A percentile compares a stretch with the other conserved stretches of the same genome.
These are phyloP conservation scores for Nakazawaea ishiwadae DNA, from an alignment of 805 yeast genomes.

Conservation along the genomic window DNA sequence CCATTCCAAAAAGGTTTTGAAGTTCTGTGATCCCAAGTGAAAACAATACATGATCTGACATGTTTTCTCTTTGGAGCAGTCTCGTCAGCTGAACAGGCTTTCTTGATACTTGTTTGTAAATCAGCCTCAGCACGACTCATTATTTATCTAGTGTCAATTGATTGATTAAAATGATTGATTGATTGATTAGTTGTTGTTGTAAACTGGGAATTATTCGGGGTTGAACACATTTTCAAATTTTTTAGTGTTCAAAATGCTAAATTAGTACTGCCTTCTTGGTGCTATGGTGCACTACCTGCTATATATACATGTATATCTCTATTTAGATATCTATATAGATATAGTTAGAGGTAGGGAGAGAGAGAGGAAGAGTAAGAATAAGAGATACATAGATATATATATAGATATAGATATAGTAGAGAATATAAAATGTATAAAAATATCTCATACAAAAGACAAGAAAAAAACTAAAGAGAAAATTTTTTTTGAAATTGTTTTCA, in stretches of 20 bases:
- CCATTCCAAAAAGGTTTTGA: conserved; percentile 83
- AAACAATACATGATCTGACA: conserved; percentile 91
- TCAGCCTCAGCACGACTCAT: conserved; percentile 17
- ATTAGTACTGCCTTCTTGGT: too few relatives aligned
- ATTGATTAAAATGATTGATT: background rate
- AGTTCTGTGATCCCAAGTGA: conserved; percentile 92
- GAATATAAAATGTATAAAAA: too few relatives aligned
- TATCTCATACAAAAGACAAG: too few relatives aligned
- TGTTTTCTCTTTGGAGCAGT: conserved; percentile 94
- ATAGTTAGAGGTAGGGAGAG: background rate
- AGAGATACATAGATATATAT: background rate
- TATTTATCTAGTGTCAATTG: background rate
- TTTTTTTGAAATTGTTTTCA: too few relatives aligned
- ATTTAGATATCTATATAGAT: background rate
- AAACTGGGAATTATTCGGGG: too few relatives aligned
- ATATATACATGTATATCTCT: background rate
- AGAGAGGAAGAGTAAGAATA: background rate
- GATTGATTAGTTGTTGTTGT: background rate
- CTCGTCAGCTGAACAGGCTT: conserved; percentile 84
- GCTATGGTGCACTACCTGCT: too few relatives aligned
- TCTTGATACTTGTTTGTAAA: conserved; percentile 51
- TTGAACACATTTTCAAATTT: too few relatives aligned
- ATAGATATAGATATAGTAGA: too few relatives aligned
- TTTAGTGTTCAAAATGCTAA: too few relatives aligned
- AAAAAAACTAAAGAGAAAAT: too few relatives aligned